Evolutionary conservation across 257 asterid species (phyloP).

Genomic region (Avicennia marina): DNA sequence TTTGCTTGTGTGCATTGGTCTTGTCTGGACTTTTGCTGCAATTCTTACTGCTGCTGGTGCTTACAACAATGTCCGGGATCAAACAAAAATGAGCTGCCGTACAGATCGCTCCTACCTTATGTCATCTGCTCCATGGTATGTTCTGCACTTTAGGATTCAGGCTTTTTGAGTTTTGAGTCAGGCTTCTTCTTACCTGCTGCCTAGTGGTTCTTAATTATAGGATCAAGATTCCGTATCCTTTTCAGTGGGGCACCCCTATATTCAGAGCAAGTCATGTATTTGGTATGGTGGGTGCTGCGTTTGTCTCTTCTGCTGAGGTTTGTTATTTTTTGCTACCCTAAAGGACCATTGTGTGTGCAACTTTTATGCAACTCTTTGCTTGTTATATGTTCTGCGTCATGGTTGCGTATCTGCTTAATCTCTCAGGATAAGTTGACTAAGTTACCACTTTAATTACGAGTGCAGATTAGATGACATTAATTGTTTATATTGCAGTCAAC

Average conservation of each 20-base stretch:
- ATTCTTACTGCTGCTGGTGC: constrained; percentile 98
- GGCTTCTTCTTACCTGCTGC: constrained; percentile 4
- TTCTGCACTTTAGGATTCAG: neutral
- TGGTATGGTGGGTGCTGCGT: constrained; percentile 97
- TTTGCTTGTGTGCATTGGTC: constrained; percentile 64
- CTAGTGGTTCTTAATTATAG: constrained; percentile 27
- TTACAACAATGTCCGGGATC: constrained; percentile 60
- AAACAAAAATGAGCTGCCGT: constrained; percentile 71
- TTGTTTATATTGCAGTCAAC: constrained; percentile 56
- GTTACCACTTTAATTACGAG: too few relatives aligned
- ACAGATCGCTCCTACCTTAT: constrained; percentile 73
- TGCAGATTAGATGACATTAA: neutral
- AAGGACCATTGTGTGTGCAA: too few relatives aligned
- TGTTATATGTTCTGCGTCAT: too few relatives aligned
- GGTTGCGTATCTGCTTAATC: too few relatives aligned
- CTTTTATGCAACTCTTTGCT: too few relatives aligned
- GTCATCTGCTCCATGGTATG: constrained; percentile 90
- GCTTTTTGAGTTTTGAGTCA: constrained; percentile 33
- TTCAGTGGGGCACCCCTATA: constrained; percentile 85
- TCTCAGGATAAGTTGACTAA: too few relatives aligned
- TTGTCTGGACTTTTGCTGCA: constrained; percentile 92
- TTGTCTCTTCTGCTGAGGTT: constrained; percentile 97
- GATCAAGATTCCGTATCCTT: constrained; percentile 75
- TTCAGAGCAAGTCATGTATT: constrained; percentile 90
- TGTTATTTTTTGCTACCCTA: neutral